phyloP scores from a whole-genome alignment of 768 basidiomycete species.

The Basidioascus undulatus region DNA sequence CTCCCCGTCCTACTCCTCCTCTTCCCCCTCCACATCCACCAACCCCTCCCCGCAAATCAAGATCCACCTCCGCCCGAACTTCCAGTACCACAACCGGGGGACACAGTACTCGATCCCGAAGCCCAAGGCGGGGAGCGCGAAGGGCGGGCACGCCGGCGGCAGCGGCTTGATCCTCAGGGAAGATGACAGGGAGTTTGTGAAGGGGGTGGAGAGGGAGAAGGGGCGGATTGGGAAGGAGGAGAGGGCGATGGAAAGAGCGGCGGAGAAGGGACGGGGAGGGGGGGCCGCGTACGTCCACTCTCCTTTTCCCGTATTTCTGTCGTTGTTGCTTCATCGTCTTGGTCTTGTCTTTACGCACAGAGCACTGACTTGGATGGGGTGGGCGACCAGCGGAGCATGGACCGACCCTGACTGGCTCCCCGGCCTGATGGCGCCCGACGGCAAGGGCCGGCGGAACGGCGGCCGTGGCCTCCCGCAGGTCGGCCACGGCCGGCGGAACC shows the following conservation, averaged over 20 bases:
- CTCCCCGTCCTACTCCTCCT: constrained; percentile 8
- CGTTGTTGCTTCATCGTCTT: not conserved
- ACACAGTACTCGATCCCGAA: constrained; percentile 79
- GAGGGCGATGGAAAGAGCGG: constrained; percentile 44
- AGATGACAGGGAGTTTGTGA: constrained; percentile 68
- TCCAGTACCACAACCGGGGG: constrained; percentile 76
- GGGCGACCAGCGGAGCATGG: constrained; percentile 2
- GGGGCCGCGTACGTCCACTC: not conserved
- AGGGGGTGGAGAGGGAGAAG: constrained; percentile 55
- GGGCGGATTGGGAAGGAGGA: constrained; percentile 55
- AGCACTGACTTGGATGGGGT: not conserved
- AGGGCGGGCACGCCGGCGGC: constrained; percentile 39
- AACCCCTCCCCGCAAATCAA: constrained; percentile 33
- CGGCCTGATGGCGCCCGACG: constrained; percentile 22
- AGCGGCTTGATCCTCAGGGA: constrained; percentile 72
- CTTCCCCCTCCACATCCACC: constrained; percentile 31
- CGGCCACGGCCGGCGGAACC: constrained; percentile 70
- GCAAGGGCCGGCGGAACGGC: constrained; percentile 40
- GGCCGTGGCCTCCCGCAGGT: constrained; percentile 50
- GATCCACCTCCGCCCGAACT: constrained; percentile 84
- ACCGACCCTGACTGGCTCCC: constrained; percentile 10
- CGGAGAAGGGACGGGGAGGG: constrained; percentile 4
- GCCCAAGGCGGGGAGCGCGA: constrained; percentile 69
- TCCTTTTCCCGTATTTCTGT: constrained; percentile 3
- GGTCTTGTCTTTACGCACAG: not conserved